Evolutionary conservation across 2,329 filamentous ascomycete species (phyloP).

Genomic region (Hymenoscyphus repandus): DNA sequence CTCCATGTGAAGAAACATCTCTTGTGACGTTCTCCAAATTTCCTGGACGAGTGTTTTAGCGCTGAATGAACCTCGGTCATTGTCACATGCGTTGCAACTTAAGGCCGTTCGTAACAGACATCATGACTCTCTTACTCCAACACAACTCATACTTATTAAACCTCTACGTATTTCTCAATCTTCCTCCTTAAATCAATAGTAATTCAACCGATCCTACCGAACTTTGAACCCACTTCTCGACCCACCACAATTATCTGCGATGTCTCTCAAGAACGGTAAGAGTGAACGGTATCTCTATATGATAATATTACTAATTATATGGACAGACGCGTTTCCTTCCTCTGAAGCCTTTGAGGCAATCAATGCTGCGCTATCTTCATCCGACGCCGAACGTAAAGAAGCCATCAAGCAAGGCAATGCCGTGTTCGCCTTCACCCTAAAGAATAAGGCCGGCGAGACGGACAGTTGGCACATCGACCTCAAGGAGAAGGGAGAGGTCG

Average conservation of each 20-base stretch:
- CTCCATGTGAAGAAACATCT: too few species aligned
- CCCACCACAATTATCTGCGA: conserved; percentile 34
- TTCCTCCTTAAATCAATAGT: too few species aligned
- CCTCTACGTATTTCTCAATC: too few species aligned
- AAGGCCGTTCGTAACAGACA: neutral
- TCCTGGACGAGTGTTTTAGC: neutral
- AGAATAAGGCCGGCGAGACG: conserved; percentile 75
- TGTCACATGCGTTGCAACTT: conserved; percentile 5
- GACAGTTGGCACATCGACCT: conserved; percentile 94
- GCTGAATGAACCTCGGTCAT: conserved; percentile 6
- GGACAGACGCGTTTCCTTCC: conserved; percentile 74
- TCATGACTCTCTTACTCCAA: neutral
- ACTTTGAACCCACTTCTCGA: neutral
- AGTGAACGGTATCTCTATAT: neutral
- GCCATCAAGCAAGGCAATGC: conserved; percentile 85
- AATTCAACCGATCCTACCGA: neutral
- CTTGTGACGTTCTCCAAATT: too few species aligned
- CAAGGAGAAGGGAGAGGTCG: conserved; percentile 81
- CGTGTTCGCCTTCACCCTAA: conserved; percentile 86
- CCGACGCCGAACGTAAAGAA: conserved; percentile 71
- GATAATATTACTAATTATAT: conserved; percentile 5
- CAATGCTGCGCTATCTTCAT: conserved; percentile 61
- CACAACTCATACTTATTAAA: neutral
- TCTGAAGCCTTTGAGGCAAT: conserved; percentile 90
- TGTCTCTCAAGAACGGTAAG: conserved; percentile 70